Evolutionary conservation across 805 yeast species (phyloP), one percentile per base, ranked within the genome.

Genomic region (Cyberlindnera lachancei): DNA sequence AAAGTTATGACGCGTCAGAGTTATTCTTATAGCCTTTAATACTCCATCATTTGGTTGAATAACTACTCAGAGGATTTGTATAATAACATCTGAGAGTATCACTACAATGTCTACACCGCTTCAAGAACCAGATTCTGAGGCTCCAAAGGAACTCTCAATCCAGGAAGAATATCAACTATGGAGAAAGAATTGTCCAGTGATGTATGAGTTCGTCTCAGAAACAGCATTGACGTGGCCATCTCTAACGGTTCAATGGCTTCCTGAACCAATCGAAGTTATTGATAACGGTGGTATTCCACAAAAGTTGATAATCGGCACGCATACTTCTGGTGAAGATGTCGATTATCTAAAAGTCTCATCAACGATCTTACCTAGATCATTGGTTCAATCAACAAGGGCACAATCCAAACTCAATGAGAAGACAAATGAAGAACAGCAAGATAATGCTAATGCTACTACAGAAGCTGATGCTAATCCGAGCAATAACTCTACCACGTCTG

Each of bases 221-320:
- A 79, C 90, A 0, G 84, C 81, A 3, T 58, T 83, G 27, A 72
- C 78, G 10, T 83, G 94, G 94, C 94, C 94, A 2, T 77, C 88
- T 3, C 61, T 83, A 30, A 78, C 90, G 2, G 68, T 80, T 5
- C 84, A 83, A 55, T 83, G 92, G 88, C 53, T 79, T 7, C 88
- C 87, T 0, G 61, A 59, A 34, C 36, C 46, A 36, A 23, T 30
- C 4, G 53, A 49, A 16, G 31, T 24, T 6, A 46, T 49, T 6
- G 41, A 32, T 3, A n/a, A n/a, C n/a, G 29, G 34, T 0, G 54
- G 56, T n/a, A 58, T 64, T 10, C 64, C 66, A 17, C 68, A 80
- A 40, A 68, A 71, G 33, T 45, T 83, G 35, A 46, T 82, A 8
- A 50, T 82, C 15, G 86, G 88, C 4, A 81, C 94, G 0, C 84